Conservation (phyloP, 352 stramenopile genomes). For the Phytophthora palmivora region DNA sequence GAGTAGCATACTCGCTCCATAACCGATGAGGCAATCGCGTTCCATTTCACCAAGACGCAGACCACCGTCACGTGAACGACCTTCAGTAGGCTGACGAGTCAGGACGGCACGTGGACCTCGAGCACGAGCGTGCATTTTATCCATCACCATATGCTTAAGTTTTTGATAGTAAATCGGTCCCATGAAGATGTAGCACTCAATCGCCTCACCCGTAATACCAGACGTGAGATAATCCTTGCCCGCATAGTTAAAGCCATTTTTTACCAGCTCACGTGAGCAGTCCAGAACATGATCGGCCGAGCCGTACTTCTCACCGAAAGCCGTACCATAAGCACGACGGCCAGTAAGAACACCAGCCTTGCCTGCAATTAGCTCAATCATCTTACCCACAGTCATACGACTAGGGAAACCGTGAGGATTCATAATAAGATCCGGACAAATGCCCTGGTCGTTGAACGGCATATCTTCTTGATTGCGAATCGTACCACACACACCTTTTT, state of each 20-base stretch:
- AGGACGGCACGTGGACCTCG: slow-evolving; percentile 95
- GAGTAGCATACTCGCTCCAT: slow-evolving; percentile 99
- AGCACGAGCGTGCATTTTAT: slow-evolving; percentile 99
- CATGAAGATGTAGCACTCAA: slow-evolving; percentile 99
- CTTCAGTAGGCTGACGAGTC: slow-evolving; percentile 99
- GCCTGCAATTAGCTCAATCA: slow-evolving; percentile 99
- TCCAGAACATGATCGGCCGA: slow-evolving; percentile 94
- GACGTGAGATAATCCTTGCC: slow-evolving; percentile 98
- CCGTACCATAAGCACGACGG: slow-evolving; percentile 97
- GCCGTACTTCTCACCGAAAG: slow-evolving; percentile 98
- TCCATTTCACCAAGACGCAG: slow-evolving; percentile 99
- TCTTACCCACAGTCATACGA: slow-evolving; percentile 99
- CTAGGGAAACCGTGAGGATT: slow-evolving; percentile 99
- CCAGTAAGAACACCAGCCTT: slow-evolving; percentile 98
- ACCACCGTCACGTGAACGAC: slow-evolving; percentile 96
- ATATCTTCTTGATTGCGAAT: slow-evolving; percentile 97
- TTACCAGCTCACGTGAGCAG: slow-evolving; percentile 94
- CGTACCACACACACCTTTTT: slow-evolving; percentile 99
- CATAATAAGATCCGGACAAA: slow-evolving; percentile 99
- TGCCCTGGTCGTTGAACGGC: slow-evolving; percentile 98
- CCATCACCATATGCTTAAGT: slow-evolving; percentile 99
- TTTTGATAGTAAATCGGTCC: slow-evolving; percentile 99
- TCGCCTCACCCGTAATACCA: slow-evolving; percentile 95
- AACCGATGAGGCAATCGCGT: slow-evolving; percentile 99
- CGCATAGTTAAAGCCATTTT: slow-evolving; percentile 98